A percentile compares a stretch with the other conserved stretches of the same genome.
Evolutionary conservation across 768 basidiomycete genomes (phyloP).

Genomic region (Cystofilobasidium bisporidii): DNA sequence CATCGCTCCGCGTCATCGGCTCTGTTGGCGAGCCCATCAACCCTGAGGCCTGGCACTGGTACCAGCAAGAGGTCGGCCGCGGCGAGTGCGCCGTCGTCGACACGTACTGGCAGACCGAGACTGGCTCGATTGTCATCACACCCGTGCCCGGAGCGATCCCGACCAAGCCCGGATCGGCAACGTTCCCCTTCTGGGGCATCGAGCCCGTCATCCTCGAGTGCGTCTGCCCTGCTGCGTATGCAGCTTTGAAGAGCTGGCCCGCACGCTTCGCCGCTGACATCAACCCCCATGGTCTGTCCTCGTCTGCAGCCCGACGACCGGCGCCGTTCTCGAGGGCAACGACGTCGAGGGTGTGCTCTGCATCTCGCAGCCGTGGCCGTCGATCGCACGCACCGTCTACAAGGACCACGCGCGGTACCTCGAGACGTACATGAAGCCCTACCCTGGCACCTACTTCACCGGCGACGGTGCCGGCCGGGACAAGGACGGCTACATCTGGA

Average conservation of each 20-base stretch:
- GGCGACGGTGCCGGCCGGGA: conserved; percentile 94
- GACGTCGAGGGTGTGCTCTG: conserved; percentile 84
- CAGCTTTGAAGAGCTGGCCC: background rate
- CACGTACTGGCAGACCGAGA: conserved; percentile 97
- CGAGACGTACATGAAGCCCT: conserved; percentile 61
- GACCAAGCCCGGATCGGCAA: conserved; percentile 92
- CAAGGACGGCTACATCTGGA: conserved; percentile 96
- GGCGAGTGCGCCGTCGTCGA: conserved; percentile 85
- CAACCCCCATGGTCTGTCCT: no score
- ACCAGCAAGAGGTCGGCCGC: conserved; percentile 86
- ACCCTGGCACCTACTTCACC: conserved; percentile 61
- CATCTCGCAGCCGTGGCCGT: conserved; percentile 83
- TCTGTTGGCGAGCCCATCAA: conserved; percentile 98
- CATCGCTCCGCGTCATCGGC: conserved; percentile 73
- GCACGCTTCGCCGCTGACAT: no score
- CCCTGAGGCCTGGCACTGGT: conserved; percentile 99
- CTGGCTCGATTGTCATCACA: conserved; percentile 87
- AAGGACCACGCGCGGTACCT: conserved; percentile 80
- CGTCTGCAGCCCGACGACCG: conserved; percentile 40
- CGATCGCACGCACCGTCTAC: conserved; percentile 84
- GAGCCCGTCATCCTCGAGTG: conserved; percentile 79
- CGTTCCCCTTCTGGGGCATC: conserved; percentile 96
- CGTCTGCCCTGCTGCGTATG: background rate
- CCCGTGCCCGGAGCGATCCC: conserved; percentile 92
- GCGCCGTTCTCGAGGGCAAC: conserved; percentile 63